Percentiles rank a stretch among this genome's conserved stretches.
phyloP scores from a whole-genome alignment of 352 stramenopile genomes.

The Phytophthora pini region DNA sequence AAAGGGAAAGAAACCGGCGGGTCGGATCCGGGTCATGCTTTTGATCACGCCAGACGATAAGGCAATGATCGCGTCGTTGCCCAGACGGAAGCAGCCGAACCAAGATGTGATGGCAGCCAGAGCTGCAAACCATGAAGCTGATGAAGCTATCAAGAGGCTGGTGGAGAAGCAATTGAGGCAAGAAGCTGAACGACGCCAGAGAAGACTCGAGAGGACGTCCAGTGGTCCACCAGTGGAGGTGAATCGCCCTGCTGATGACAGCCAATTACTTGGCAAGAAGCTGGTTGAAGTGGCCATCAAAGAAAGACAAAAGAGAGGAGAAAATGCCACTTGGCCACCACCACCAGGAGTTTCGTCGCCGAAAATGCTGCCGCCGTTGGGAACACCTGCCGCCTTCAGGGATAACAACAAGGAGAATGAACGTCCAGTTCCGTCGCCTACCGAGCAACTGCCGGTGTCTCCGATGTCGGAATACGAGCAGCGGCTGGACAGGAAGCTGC shows the following conservation, averaged over 20 bases:
- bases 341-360: conserved; percentile 28
- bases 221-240: conserved; percentile 32
- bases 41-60: conserved; percentile 35
- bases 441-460: conserved; percentile 26
- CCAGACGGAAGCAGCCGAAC: conserved; percentile 35
- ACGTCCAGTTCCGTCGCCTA: background rate
- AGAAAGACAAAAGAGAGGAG: conserved; percentile 19
- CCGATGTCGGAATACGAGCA: conserved; percentile 46
- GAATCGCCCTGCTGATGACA: conserved; percentile 12
- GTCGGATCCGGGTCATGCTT: conserved; percentile 55
- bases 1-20: conserved; percentile 57
- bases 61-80: background rate
- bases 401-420: conserved; percentile 6
- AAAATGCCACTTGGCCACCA: conserved; percentile 34
- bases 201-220: conserved; percentile 17
- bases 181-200: conserved; percentile 39
- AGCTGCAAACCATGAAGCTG: conserved; percentile 62
- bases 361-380: conserved; percentile 34
- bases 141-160: conserved; percentile 68
- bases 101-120: conserved; percentile 53
- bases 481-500: conserved; percentile 54
- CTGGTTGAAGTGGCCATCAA: conserved; percentile 24
- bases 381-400: conserved; percentile 14
- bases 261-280: conserved; percentile 14
- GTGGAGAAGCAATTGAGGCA: conserved; percentile 48